Evolutionary conservation across 2,329 filamentous ascomycete species (phyloP), one percentile per base, ranked within the genome.

Genomic region (Periconia sp.): DNA sequence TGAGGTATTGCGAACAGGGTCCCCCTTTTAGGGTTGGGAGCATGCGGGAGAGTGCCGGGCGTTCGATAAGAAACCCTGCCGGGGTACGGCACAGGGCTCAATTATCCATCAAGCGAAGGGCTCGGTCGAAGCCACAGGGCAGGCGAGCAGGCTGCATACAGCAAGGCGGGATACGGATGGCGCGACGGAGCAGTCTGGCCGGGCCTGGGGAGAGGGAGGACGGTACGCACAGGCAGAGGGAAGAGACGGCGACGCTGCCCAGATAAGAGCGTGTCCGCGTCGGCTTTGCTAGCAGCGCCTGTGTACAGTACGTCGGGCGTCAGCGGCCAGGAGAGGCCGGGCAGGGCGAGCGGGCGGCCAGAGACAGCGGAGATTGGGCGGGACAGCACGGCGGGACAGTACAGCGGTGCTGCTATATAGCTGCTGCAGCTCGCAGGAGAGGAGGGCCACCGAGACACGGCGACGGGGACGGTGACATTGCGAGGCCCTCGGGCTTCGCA

Each of bases 41-140:
- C 48, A 54, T 52, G 50, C 48, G 48, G 47, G 52, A 34, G 46
- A 55, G 54, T 51, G 48, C 49, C 57, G 44, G 53, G 47, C 36
- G 56, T 29, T n/a, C 57, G 65, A 68, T 69, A 69, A 69, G 65
- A 44, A 59, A 48, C 50, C 56, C 43, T 58, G 56, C 37, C 33
- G 23, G 40, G 34, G 40, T 48, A 51, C 50, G 38, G 36, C 41
- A 23, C 35, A 44, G 42, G 31, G 33, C 35, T 41, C 34, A 42
- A 46, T 56, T 41, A 51, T 49, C 43, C 43, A 46, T 37, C 44
- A 59, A 59, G 55, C 57, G 54, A 61, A 47, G 35, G 48, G 45
- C 39, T 39, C 40, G 35, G 40, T 50, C 36, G 46, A 46, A 56
- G 57, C 59, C 54, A 59, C 57, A 52, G 31, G 46, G 40, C 47